Evolutionary conservation across 2,329 filamentous ascomycete genomes (phyloP).

Genomic region (Neurospora sp.): DNA sequence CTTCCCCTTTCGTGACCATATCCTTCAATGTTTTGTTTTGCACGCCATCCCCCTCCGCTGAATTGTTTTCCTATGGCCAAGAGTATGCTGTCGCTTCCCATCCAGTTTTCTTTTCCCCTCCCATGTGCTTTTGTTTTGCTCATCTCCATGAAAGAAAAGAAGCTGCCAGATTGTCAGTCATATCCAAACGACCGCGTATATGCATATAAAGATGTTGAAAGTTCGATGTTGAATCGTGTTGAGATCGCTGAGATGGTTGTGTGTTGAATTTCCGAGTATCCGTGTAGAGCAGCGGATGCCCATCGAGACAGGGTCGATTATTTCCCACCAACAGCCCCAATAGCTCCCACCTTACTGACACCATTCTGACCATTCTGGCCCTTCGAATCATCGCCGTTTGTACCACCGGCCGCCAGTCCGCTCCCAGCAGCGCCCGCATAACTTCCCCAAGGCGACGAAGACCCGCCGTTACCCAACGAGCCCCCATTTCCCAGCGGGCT

Average conservation of each 20-base stretch:
- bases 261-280: not conserved
- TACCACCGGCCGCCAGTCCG: constrained; percentile 17
- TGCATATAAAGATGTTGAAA: not conserved
- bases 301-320: constrained; percentile 1
- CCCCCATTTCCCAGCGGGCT: constrained; percentile 28
- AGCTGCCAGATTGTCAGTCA: not conserved
- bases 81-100: not conserved
- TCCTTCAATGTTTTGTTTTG: not conserved
- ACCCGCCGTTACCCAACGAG: constrained; percentile 24
- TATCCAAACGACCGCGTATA: not conserved
- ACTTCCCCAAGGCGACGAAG: constrained; percentile 17
- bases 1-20: not conserved
- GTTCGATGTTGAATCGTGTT: not conserved
- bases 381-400: constrained; percentile 9
- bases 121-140: not conserved
- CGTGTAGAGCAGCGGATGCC: not conserved
- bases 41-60: not conserved
- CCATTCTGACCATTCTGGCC: constrained; percentile 6
- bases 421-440: not conserved
- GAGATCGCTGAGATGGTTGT: not conserved
- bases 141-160: not conserved
- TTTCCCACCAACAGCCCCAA: constrained; percentile 12
- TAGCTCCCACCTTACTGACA: constrained; percentile 2
- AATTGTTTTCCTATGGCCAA: not conserved
- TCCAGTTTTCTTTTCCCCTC: not conserved